A percentile compares a stretch with the other conserved stretches of the same genome.
phyloP scores from a whole-genome alignment of 140 eudicot genomes.

The Senecio squalidus region DNA sequence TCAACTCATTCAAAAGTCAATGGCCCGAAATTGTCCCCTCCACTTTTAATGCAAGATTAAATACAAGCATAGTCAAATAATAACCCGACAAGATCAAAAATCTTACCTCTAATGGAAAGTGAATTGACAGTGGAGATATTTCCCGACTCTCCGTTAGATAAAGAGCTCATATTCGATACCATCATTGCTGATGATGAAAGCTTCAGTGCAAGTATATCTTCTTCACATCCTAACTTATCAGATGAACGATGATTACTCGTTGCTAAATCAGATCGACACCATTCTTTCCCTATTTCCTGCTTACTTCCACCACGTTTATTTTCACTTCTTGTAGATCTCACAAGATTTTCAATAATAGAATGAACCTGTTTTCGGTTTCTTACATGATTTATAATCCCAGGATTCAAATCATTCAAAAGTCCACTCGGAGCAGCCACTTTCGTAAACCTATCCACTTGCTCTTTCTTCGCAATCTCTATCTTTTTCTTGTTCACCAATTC shows the following conservation, averaged over 20 bases:
- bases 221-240: conserved; percentile 17
- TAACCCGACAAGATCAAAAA: neutral
- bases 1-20: too few relatives aligned
- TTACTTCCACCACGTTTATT: conserved; percentile 20
- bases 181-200: conserved; percentile 42
- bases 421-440: too few relatives aligned
- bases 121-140: conserved; percentile 51
- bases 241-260: neutral
- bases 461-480: too few relatives aligned
- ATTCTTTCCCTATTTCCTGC: neutral
- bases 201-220: conserved; percentile 47
- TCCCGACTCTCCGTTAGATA: conserved; percentile 61
- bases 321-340: conserved; percentile 52
- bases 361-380: too few relatives aligned
- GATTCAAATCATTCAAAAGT: too few relatives aligned
- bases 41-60: too few relatives aligned
- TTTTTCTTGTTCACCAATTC: too few relatives aligned
- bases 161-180: conserved; percentile 48
- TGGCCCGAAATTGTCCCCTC: too few relatives aligned
- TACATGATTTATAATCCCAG: too few relatives aligned
- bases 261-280: neutral
- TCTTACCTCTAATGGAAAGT: conserved; percentile 71
- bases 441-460: conserved; percentile 73
- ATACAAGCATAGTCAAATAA: conserved; percentile 10
- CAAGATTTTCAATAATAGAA: conserved; percentile 82